Conservation (phyloP, 192 early-diverging fungal species). For the Mycoemilia scoparia region DNA sequence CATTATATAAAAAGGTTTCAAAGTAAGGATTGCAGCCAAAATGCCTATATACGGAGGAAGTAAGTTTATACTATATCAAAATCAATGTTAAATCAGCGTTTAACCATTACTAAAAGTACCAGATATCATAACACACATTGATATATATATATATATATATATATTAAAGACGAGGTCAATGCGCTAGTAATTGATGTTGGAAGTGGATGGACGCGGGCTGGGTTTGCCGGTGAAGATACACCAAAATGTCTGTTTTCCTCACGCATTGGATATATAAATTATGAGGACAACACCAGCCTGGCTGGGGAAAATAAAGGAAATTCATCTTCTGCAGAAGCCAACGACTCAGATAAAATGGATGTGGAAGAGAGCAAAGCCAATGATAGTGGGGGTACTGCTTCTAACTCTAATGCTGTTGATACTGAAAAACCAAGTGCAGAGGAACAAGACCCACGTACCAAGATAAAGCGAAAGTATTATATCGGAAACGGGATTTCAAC, state of each 20-base stretch:
- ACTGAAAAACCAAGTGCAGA: background rate
- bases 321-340: background rate
- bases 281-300: constrained; percentile 8
- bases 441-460: background rate
- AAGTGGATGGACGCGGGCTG: constrained; percentile 67
- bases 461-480: constrained; percentile 33
- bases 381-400: background rate
- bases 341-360: constrained; percentile 12
- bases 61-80: no score
- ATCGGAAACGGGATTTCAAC: constrained; percentile 52
- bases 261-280: constrained; percentile 45
- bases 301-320: constrained; percentile 4
- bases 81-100: no score
- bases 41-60: no score
- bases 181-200: constrained; percentile 90
- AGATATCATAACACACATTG: background rate
- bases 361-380: constrained; percentile 1
- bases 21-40: no score
- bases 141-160: constrained; percentile 21
- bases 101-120: no score
- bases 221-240: constrained; percentile 93
- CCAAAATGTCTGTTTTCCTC: constrained; percentile 79
- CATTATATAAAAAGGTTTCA: no score
- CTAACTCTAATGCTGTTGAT: background rate
- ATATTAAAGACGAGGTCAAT: constrained; percentile 70